Evolutionary conservation across 768 basidiomycete genomes (phyloP).

Genomic region (Terana coerulea): DNA sequence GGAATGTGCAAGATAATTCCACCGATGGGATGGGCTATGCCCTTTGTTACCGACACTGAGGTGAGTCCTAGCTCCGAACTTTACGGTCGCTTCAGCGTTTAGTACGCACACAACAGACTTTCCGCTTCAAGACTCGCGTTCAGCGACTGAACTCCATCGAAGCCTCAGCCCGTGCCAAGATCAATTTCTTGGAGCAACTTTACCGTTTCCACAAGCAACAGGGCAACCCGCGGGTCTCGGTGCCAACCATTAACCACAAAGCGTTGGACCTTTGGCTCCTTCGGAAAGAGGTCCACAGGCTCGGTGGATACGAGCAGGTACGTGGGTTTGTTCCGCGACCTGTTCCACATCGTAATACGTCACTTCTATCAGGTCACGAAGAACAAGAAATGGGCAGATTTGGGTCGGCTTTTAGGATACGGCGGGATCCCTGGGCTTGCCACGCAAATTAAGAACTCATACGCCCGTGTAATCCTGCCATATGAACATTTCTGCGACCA

Average conservation of each 20-base stretch:
- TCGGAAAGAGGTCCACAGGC: conserved; percentile 84
- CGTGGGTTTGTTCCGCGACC: conserved; percentile 9
- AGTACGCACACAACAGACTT: conserved; percentile 47
- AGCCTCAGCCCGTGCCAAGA: conserved; percentile 92
- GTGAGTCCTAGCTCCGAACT: conserved; percentile 41
- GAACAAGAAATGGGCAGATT: conserved; percentile 82
- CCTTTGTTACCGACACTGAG: conserved; percentile 93
- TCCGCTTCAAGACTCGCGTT: conserved; percentile 93
- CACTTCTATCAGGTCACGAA: conserved; percentile 62
- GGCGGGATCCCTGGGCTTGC: conserved; percentile 78
- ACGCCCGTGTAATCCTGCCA: conserved; percentile 88
- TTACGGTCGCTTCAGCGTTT: conserved; percentile 18
- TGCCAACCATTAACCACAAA: conserved; percentile 92
- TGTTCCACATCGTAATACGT: conserved; percentile 1
- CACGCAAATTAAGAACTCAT: conserved; percentile 86
- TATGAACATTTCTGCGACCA: conserved; percentile 88
- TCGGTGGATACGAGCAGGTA: conserved; percentile 88
- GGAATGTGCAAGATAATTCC: conserved; percentile 98
- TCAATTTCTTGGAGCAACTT: conserved; percentile 96
- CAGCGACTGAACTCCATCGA: conserved; percentile 96
- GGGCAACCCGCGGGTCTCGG: conserved; percentile 84
- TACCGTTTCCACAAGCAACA: conserved; percentile 97
- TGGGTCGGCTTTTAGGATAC: conserved; percentile 82
- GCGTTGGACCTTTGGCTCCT: conserved; percentile 92
- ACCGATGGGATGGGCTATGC: conserved; percentile 91